These are phyloP conservation scores for Paecilomyces formosus DNA, from an alignment of 2,329 filamentous ascomycete species.

Conservation along the genomic window DNA sequence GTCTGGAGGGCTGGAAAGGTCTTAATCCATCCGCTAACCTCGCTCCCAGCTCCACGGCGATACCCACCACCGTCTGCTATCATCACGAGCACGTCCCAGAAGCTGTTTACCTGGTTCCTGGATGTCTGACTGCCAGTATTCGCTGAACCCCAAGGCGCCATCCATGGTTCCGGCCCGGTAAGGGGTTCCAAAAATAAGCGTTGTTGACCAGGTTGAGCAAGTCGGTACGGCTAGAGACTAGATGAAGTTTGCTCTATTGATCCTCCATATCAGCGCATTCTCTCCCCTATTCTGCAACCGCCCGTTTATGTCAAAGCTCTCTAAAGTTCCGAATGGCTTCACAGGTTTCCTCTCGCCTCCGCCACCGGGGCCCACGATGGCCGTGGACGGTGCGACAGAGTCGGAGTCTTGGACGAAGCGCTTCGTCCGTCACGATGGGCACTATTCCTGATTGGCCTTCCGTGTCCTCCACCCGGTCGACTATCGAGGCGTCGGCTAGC, in stretches of 20 bases:
- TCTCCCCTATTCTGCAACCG: not conserved
- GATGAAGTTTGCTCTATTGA: not conserved
- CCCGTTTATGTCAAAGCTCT: not conserved
- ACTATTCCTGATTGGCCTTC: not conserved
- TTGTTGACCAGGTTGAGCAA: not conserved
- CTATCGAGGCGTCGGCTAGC: not conserved
- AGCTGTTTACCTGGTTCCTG: not conserved
- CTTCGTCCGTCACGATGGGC: not conserved
- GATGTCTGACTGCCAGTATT: not conserved
- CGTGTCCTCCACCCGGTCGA: not conserved
- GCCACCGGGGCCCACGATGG: not conserved
- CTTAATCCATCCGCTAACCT: not conserved
- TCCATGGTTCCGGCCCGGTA: not conserved
- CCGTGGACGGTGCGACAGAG: not conserved
- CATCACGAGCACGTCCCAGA: not conserved
- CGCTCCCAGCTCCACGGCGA: not conserved
- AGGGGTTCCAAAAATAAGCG: not conserved
- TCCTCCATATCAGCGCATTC: not conserved
- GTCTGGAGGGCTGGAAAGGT: not conserved
- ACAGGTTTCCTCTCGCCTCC: not conserved
- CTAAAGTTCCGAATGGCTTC: not conserved
- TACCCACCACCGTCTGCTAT: not conserved
- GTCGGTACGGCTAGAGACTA: not conserved
- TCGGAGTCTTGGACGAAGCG: not conserved
- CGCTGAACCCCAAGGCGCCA: not conserved